Evolutionary conservation across 306 rosid species (phyloP).

Genomic region (Castanea mollissima): DNA sequence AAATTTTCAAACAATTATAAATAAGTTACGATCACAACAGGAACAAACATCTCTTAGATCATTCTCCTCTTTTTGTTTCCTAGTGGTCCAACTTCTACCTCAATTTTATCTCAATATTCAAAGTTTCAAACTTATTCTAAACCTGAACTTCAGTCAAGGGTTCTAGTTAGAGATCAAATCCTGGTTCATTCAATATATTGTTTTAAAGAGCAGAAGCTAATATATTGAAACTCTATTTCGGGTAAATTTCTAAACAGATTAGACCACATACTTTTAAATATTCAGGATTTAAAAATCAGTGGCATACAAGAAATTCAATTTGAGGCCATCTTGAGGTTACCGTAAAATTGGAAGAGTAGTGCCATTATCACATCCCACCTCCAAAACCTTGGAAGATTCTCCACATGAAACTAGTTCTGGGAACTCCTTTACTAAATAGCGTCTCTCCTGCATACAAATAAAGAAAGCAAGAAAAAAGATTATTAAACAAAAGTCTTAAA

Average conservation of each 20-base stretch:
- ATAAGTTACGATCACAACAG: not conserved
- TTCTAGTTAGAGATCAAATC: not conserved
- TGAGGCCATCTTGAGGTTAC: constrained; percentile 29
- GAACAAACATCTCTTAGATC: not conserved
- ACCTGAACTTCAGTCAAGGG: not conserved
- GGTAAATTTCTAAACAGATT: not conserved
- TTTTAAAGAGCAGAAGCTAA: not conserved
- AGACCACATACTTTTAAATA: not conserved
- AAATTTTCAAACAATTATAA: not conserved
- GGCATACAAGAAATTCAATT: not conserved
- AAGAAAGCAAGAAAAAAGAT: not conserved
- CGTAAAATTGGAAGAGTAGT: constrained; percentile 78
- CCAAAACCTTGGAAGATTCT: constrained; percentile 55
- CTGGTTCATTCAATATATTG: not conserved
- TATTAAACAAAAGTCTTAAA: not conserved
- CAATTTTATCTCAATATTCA: not conserved
- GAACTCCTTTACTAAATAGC: constrained; percentile 82
- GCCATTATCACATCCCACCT: constrained; percentile 90
- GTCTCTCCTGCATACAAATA: constrained; percentile 60
- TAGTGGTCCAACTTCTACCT: not conserved
- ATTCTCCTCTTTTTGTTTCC: not conserved
- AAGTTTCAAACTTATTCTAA: not conserved
- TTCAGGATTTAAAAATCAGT: not conserved
- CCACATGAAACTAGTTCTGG: constrained; percentile 57
- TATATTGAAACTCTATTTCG: not conserved